These are phyloP conservation scores for Citrus hindsii DNA, from an alignment of 345 rosid species.

Conservation along the genomic window DNA sequence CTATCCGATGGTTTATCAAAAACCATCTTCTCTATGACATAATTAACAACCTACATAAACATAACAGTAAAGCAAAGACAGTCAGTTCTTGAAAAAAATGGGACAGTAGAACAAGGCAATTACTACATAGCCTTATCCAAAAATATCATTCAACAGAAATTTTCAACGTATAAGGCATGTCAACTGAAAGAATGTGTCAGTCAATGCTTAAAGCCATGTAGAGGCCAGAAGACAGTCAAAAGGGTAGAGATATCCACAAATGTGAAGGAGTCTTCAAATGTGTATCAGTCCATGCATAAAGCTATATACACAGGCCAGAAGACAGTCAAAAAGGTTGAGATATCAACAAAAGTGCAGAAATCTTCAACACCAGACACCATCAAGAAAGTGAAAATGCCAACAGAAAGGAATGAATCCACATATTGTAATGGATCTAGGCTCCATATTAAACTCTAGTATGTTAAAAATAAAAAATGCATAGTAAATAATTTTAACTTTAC, in stretches of 20 bases:
- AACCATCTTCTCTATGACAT: constrained; percentile 89
- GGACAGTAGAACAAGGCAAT: background rate
- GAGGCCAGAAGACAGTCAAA: too few relatives aligned
- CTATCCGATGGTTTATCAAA: constrained; percentile 75
- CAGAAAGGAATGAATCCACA: background rate
- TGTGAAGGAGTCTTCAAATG: too few relatives aligned
- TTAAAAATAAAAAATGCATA: background rate
- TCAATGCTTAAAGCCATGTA: too few relatives aligned
- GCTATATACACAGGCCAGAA: background rate
- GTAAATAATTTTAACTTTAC: background rate
- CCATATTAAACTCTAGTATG: background rate
- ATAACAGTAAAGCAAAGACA: constrained; percentile 9
- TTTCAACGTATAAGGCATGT: background rate
- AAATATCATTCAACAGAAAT: background rate
- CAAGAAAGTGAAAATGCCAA: background rate
- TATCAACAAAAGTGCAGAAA: background rate
- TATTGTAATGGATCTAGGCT: background rate
- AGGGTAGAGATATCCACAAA: too few relatives aligned
- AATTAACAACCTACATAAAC: constrained; percentile 78
- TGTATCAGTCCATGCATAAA: background rate
- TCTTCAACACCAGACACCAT: background rate
- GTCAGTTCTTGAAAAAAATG: background rate
- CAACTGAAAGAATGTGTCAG: background rate
- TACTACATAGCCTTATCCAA: background rate
- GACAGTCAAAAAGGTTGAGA: background rate